Evolutionary conservation across 2,329 filamentous ascomycete species (phyloP).

Genomic region (Cladophialophora immunda): DNA sequence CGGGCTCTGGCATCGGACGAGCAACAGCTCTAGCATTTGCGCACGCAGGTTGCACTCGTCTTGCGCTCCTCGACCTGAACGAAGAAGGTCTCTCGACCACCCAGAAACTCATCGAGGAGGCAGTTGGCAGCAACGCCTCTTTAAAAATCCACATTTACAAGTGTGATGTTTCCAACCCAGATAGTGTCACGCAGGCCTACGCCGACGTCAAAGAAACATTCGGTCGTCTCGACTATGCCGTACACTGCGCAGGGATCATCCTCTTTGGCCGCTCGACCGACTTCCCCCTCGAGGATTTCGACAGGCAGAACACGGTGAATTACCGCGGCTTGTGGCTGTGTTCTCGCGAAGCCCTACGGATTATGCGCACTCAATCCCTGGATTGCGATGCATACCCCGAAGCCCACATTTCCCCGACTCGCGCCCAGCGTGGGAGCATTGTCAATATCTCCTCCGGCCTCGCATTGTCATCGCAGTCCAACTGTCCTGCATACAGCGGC

Average conservation of each 20-base stretch:
- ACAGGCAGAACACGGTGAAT: slow-evolving; percentile 64
- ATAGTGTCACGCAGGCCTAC: slow-evolving; percentile 53
- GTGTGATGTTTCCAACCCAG: slow-evolving; percentile 59
- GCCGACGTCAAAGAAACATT: slow-evolving; percentile 48
- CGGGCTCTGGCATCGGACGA: slow-evolving; percentile 79
- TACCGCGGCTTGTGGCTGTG: slow-evolving; percentile 62
- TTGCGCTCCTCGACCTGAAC: slow-evolving; percentile 30
- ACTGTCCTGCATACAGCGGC: slow-evolving; percentile 52
- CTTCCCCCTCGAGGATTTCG: slow-evolving; percentile 59
- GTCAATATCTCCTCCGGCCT: slow-evolving; percentile 64
- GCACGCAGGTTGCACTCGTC: slow-evolving; percentile 69
- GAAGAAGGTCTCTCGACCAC: slow-evolving; percentile 23
- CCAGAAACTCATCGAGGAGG: slow-evolving; percentile 40
- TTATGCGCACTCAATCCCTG: slow-evolving; percentile 51
- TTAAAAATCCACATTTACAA: slow-evolving; percentile 43
- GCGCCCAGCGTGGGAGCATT: slow-evolving; percentile 57
- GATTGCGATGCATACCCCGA: slow-evolving; percentile 53
- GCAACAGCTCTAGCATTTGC: slow-evolving; percentile 84
- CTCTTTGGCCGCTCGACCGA: slow-evolving; percentile 55
- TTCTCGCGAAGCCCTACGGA: slow-evolving; percentile 54
- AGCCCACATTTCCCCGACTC: slow-evolving; percentile 41
- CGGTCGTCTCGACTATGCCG: slow-evolving; percentile 63
- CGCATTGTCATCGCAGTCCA: slow-evolving; percentile 49
- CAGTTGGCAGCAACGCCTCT: slow-evolving; percentile 43
- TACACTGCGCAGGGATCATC: slow-evolving; percentile 64